A percentile compares a stretch with the other conserved stretches of the same genome.
These are phyloP conservation scores for Phytophthora podocarpi DNA, from an alignment of 352 stramenopile species.

Conservation along the genomic window DNA sequence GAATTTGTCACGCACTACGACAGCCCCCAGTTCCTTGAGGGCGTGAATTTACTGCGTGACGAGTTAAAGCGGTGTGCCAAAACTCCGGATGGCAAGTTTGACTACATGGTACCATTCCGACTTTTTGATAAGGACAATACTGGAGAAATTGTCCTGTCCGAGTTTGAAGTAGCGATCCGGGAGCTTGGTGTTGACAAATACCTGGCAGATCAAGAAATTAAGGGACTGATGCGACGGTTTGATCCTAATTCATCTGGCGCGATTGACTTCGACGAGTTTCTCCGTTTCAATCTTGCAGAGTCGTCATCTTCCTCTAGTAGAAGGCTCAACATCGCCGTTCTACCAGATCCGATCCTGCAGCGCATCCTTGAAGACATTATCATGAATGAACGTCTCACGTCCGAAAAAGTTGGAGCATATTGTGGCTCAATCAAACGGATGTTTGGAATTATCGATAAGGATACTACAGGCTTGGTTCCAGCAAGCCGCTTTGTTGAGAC, in stretches of 20 bases:
- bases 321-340: conserved; percentile 28
- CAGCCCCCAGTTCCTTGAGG: conserved; percentile 77
- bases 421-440: conserved; percentile 77
- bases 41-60: conserved; percentile 65
- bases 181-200: conserved; percentile 80
- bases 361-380: conserved; percentile 58
- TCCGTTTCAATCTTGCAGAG: conserved; percentile 77
- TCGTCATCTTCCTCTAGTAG: conserved; percentile 57
- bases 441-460: conserved; percentile 84
- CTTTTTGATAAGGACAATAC: conserved; percentile 78
- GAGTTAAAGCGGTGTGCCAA: conserved; percentile 82
- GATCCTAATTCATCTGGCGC: conserved; percentile 68
- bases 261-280: conserved; percentile 78
- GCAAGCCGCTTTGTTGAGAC: conserved; percentile 57
- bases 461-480: conserved; percentile 57
- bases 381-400: conserved; percentile 51
- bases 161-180: conserved; percentile 72
- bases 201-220: conserved; percentile 76
- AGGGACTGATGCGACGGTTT: conserved; percentile 80
- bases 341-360: conserved; percentile 39
- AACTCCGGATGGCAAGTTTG: conserved; percentile 78
- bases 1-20: conserved; percentile 86
- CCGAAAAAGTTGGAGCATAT: conserved; percentile 48
- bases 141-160: conserved; percentile 68
- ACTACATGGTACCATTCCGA: conserved; percentile 71